A percentile compares a stretch with the other conserved stretches of the same genome.
These are phyloP conservation scores for Fusarium udum DNA, from an alignment of 2,329 filamentous ascomycete genomes.

Conservation along the genomic window DNA sequence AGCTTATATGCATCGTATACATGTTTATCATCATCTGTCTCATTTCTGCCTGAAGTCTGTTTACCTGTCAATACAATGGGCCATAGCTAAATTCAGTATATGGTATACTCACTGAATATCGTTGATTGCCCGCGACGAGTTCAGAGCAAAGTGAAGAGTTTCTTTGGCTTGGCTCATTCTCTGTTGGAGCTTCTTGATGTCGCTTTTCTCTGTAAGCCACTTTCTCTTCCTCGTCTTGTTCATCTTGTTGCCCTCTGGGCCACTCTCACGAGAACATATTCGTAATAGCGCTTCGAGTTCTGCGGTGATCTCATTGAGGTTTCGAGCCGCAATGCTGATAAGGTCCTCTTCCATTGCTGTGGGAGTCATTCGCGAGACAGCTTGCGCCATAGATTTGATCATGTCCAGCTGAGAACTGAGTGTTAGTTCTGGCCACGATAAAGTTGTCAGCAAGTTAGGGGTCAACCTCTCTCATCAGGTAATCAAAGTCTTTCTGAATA, in stretches of 20 bases:
- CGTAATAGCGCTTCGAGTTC: conserved; percentile 5
- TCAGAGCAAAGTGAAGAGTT: conserved; percentile 8
- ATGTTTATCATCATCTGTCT: not conserved
- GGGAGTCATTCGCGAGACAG: not conserved
- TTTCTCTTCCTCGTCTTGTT: conserved; percentile 6
- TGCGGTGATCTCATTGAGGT: not conserved
- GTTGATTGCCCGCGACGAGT: not conserved
- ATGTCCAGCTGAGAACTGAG: not conserved
- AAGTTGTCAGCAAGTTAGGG: rapidly evolving
- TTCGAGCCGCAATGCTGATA: not conserved
- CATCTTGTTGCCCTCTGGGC: not conserved
- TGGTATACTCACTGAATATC: not conserved
- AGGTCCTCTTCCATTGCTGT: not conserved
- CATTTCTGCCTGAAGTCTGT: conserved; percentile 3
- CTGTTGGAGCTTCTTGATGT: conserved; percentile 13
- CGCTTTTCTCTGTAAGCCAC: conserved; percentile 9
- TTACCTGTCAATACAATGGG: not conserved
- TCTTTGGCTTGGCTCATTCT: not conserved
- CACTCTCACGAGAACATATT: not conserved
- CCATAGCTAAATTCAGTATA: rapidly evolving
- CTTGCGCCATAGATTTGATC: not conserved
- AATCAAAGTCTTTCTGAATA: conserved; percentile 20
- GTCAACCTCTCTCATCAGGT: conserved; percentile 11
- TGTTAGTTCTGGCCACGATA: not conserved
- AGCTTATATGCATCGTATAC: not conserved